These are phyloP conservation scores for Solanum corneliomulleri DNA, from an alignment of 257 asterid genomes.

Conservation along the genomic window DNA sequence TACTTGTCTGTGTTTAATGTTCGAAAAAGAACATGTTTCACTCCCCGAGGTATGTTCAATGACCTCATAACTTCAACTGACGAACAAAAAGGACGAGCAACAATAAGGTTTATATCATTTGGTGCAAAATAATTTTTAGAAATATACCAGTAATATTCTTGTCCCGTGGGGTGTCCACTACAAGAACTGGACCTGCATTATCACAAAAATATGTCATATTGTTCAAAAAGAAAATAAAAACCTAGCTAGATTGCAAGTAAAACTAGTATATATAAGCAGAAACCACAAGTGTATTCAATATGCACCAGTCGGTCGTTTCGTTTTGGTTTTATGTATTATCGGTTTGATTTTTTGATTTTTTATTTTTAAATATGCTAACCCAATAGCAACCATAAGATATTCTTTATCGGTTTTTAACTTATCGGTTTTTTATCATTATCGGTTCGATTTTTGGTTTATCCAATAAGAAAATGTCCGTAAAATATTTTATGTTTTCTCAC, in stretches of 20 bases:
- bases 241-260: background rate
- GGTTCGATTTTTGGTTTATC: no score
- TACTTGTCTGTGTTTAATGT: no score
- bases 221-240: no score
- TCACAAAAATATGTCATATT: background rate
- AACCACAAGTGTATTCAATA: background rate
- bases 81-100: background rate
- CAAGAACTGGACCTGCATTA: conserved; percentile 2
- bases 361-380: no score
- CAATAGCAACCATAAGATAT: no score
- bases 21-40: conserved; percentile 7
- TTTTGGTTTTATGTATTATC: no score
- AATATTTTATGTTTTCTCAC: no score
- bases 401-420: no score
- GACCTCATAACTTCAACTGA: conserved; percentile 9
- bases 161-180: conserved; percentile 7
- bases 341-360: no score
- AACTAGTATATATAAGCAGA: no score
- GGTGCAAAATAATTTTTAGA: background rate
- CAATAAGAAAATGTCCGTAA: no score
- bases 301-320: background rate
- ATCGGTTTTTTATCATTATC: no score
- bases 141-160: background rate
- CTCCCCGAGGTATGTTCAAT: conserved; percentile 8
- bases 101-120: background rate